Percentiles rank a stretch among this genome's conserved stretches.
These are phyloP conservation scores for Saccharomyces hybrid DNA, from an alignment of 1,139 yeast genomes.

Conservation along the genomic window DNA sequence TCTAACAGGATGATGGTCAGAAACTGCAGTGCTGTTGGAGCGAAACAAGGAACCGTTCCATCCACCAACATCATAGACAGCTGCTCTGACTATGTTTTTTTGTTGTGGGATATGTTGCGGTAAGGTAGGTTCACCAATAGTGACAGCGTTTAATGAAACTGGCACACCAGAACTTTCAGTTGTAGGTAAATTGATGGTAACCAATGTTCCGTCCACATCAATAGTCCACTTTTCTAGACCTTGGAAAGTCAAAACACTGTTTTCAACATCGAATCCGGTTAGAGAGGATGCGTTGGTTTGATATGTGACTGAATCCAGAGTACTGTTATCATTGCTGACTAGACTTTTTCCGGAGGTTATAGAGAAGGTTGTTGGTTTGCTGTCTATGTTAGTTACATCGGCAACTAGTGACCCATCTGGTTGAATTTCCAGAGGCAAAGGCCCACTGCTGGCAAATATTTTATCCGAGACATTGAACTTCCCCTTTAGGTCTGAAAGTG, in stretches of 20 bases:
- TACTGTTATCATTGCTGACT: no score
- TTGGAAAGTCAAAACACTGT: background rate
- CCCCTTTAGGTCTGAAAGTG: background rate
- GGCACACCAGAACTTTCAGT: background rate
- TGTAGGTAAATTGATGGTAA: conserved; percentile 2
- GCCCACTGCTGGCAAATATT: background rate
- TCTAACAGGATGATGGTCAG: background rate
- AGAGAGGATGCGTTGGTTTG: no score
- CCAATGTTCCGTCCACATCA: background rate
- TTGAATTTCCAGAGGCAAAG: background rate
- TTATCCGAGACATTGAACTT: background rate
- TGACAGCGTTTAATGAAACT: background rate
- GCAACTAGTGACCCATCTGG: no score
- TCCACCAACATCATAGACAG: background rate
- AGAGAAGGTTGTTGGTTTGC: no score
- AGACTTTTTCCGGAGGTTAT: no score
- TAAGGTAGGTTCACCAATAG: background rate
- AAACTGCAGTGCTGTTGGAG: background rate
- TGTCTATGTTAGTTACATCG: no score
- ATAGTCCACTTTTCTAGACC: conserved; percentile 3
- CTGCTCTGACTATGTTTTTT: background rate
- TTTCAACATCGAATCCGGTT: background rate
- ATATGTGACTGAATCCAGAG: no score
- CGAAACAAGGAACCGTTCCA: background rate
- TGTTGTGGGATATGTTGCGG: background rate